Conservation (phyloP, 805 yeast species). For the Metschnikowia drakensbergensis region DNA sequence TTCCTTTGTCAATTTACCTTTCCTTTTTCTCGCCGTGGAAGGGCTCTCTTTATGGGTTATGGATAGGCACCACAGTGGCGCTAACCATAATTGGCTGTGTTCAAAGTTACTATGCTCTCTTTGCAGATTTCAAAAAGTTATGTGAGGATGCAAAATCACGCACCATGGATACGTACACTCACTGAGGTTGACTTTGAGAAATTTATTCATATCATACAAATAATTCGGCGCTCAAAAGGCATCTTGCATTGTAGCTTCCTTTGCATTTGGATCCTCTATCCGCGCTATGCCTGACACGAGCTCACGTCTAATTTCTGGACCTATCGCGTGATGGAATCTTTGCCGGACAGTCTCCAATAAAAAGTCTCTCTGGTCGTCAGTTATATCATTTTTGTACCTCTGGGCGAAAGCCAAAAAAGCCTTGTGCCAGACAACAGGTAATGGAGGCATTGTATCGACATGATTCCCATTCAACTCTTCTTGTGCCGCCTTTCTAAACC, state of each 20-base stretch:
- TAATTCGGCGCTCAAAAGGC: conserved; percentile 24
- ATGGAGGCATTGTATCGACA: conserved; percentile 45
- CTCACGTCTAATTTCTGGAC: conserved; percentile 94
- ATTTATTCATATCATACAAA: background rate
- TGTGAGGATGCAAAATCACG: conserved; percentile 39
- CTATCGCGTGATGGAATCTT: conserved; percentile 82
- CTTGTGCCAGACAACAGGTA: conserved; percentile 98
- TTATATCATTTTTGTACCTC: conserved; percentile 93
- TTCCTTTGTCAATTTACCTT: conserved; percentile 55
- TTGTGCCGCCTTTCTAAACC: conserved; percentile 66
- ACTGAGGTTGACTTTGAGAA: background rate
- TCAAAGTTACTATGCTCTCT: conserved; percentile 40
- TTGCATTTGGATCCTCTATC: conserved; percentile 25
- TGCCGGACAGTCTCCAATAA: conserved; percentile 85
- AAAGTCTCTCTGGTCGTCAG: conserved; percentile 98
- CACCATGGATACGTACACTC: conserved; percentile 20
- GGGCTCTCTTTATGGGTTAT: conserved; percentile 54
- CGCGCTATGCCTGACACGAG: conserved; percentile 80
- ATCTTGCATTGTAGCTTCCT: conserved; percentile 38
- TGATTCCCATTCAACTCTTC: conserved; percentile 33
- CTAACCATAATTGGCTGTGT: conserved; percentile 18
- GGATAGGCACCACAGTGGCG: conserved; percentile 48
- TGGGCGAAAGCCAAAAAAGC: conserved; percentile 93
- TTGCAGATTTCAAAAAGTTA: conserved; percentile 35
- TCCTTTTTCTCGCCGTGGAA: conserved; percentile 47